Percentiles rank a stretch among this genome's conserved stretches.
phyloP scores from a whole-genome alignment of 768 basidiomycete genomes.

The Boletus reticulatus region DNA sequence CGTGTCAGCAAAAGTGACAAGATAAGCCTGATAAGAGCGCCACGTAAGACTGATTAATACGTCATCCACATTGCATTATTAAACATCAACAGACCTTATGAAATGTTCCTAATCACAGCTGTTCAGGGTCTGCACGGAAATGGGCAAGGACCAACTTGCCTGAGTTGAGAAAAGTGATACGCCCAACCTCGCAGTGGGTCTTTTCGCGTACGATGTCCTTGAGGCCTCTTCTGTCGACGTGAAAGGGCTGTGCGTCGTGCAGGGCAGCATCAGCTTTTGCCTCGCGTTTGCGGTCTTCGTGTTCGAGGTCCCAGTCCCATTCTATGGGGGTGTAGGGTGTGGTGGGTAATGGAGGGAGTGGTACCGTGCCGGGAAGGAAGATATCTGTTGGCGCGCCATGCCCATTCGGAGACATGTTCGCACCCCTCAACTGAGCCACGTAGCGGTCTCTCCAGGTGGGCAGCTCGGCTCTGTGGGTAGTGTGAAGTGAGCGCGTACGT shows the following conservation, averaged over 20 bases:
- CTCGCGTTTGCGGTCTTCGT: slow-evolving; percentile 66
- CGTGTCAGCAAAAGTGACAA: slow-evolving; percentile 61
- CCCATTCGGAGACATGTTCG: slow-evolving; percentile 10
- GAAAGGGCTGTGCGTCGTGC: slow-evolving; percentile 65
- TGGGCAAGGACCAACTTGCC: slow-evolving; percentile 42
- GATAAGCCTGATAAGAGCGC: slow-evolving; percentile 57
- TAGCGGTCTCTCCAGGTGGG: slow-evolving; percentile 6
- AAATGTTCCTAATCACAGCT: slow-evolving; percentile 62
- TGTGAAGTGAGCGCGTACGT: neutral
- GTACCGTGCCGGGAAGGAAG: slow-evolving; percentile 22
- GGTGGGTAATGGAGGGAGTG: slow-evolving; percentile 12
- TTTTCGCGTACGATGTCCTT: slow-evolving; percentile 78
- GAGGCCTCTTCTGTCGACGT: slow-evolving; percentile 70
- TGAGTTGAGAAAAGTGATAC: slow-evolving; percentile 72
- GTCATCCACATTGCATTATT: neutral
- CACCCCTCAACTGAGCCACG: neutral
- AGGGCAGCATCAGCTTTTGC: slow-evolving; percentile 58
- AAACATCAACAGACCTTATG: slow-evolving; percentile 57
- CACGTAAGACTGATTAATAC: slow-evolving; percentile 5
- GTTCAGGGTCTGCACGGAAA: slow-evolving; percentile 5
- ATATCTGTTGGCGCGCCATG: neutral
- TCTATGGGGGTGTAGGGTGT: slow-evolving; percentile 31
- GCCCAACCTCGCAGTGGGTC: slow-evolving; percentile 60
- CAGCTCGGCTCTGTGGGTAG: neutral
- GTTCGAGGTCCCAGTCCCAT: slow-evolving; percentile 75